phyloP scores from a whole-genome alignment of 441 rosid species.

The Adansonia rubrostipa region DNA sequence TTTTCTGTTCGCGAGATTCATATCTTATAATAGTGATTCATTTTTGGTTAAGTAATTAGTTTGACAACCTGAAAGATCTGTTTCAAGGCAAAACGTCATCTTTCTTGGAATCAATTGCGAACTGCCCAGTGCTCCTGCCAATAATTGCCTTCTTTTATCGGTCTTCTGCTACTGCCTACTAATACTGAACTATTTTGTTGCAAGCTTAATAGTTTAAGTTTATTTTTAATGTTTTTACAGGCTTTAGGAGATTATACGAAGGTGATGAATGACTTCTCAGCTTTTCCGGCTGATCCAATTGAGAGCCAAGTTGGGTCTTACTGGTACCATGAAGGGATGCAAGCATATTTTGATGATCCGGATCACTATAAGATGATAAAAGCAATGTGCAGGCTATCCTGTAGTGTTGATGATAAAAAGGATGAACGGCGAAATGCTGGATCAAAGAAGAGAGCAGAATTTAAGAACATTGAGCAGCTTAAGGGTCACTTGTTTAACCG shows the following conservation, averaged over 20 bases:
- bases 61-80: background rate
- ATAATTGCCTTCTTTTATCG: background rate
- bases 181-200: background rate
- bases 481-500: slow-evolving; percentile 38
- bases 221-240: slow-evolving; percentile 29
- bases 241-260: slow-evolving; percentile 44
- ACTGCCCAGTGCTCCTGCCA: background rate
- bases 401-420: slow-evolving; percentile 35
- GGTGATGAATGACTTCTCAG: slow-evolving; percentile 41
- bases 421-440: slow-evolving; percentile 33
- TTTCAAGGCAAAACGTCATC: background rate
- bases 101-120: background rate
- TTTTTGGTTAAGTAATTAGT: background rate
- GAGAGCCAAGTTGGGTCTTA: slow-evolving; percentile 43
- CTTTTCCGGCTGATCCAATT: slow-evolving; percentile 34
- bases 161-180: background rate
- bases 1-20: background rate
- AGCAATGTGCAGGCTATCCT: slow-evolving; percentile 50
- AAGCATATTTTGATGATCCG: slow-evolving; percentile 40
- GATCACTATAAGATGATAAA: slow-evolving; percentile 46
- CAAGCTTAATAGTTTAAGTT: background rate
- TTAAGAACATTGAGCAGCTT: slow-evolving; percentile 42
- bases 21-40: background rate
- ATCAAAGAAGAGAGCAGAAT: slow-evolving; percentile 35
- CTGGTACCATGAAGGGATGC: slow-evolving; percentile 48